Evolutionary conservation across 306 rosid species (phyloP).

Genomic region (Arachis hypogaea): DNA sequence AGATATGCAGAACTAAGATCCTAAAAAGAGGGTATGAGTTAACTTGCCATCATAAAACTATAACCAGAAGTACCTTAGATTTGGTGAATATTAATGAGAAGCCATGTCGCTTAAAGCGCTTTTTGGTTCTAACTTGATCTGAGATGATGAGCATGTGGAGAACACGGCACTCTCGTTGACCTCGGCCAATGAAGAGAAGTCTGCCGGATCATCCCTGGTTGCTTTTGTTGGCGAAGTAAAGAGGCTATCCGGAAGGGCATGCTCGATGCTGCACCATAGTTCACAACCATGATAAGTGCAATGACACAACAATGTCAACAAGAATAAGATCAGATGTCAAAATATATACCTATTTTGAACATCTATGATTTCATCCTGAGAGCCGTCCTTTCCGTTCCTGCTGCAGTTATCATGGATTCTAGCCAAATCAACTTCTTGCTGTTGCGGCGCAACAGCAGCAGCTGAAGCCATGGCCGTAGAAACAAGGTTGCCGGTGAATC

Average conservation of each 20-base stretch:
- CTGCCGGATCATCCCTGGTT: conserved; percentile 38
- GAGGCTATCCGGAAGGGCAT: conserved; percentile 71
- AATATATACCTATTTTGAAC: conserved; percentile 44
- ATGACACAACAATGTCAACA: conserved; percentile 2
- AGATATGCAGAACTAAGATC: conserved; percentile 43
- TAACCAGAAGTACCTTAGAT: conserved; percentile 43
- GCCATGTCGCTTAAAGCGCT: conserved; percentile 38
- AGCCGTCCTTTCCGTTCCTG: conserved; percentile 33
- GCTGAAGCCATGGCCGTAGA: conserved; percentile 25
- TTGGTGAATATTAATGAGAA: conserved; percentile 43
- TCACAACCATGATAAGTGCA: conserved; percentile 3
- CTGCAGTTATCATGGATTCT: conserved; percentile 27
- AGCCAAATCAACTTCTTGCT: conserved; percentile 43
- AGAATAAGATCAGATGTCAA: not conserved
- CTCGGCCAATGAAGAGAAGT: conserved; percentile 36
- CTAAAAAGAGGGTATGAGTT: conserved; percentile 32
- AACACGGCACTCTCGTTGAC: conserved; percentile 37
- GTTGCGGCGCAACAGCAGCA: conserved; percentile 34
- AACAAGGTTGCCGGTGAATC: conserved; percentile 33
- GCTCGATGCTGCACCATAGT: conserved; percentile 51
- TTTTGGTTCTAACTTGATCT: conserved; percentile 35
- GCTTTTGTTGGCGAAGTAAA: conserved; percentile 64
- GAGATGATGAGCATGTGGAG: conserved; percentile 28
- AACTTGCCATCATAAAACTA: not conserved
- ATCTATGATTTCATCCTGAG: conserved; percentile 35